Conservation (phyloP, 2,329 filamentous ascomycete species). For the Beauveria pseudobassiana region DNA sequence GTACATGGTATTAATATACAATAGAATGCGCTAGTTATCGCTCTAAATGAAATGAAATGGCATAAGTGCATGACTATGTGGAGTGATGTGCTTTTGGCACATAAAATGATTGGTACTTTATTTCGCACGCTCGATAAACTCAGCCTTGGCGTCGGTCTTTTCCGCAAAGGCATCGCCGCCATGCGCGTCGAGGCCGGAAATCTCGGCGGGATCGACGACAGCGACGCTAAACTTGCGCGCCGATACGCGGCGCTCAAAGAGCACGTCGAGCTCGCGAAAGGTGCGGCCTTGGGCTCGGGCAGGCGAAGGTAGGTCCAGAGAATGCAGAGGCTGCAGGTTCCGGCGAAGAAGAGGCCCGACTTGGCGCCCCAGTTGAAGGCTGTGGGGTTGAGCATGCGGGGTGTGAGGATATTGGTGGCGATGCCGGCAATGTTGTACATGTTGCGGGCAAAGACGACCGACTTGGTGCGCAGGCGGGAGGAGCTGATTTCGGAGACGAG, state of each 20-base stretch:
- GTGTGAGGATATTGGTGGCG: constrained; percentile 37
- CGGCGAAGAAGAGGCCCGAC: constrained; percentile 39
- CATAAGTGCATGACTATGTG: background rate
- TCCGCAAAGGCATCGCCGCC: background rate
- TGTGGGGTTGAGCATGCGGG: constrained; percentile 38
- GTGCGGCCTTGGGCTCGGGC: constrained; percentile 47
- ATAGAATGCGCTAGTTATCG: background rate
- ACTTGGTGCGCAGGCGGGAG: constrained; percentile 39
- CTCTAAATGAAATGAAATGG: background rate
- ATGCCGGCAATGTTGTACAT: constrained; percentile 43
- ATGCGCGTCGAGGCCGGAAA: background rate
- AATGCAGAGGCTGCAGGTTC: constrained; percentile 35
- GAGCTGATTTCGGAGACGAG: constrained; percentile 54
- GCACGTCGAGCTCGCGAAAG: constrained; percentile 46
- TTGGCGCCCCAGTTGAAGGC: constrained; percentile 42
- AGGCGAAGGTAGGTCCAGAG: constrained; percentile 45
- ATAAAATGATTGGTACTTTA: background rate
- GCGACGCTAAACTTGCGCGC: constrained; percentile 34
- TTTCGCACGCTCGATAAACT: background rate
- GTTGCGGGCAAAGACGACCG: constrained; percentile 37
- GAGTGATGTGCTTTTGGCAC: background rate
- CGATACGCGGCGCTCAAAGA: constrained; percentile 40
- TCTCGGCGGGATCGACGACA: constrained; percentile 15
- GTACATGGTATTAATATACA: no score
- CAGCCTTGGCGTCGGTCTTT: background rate